These are phyloP conservation scores for Tetradesmus obliquus DNA, from an alignment of 139 green algal genomes.

Conservation along the genomic window DNA sequence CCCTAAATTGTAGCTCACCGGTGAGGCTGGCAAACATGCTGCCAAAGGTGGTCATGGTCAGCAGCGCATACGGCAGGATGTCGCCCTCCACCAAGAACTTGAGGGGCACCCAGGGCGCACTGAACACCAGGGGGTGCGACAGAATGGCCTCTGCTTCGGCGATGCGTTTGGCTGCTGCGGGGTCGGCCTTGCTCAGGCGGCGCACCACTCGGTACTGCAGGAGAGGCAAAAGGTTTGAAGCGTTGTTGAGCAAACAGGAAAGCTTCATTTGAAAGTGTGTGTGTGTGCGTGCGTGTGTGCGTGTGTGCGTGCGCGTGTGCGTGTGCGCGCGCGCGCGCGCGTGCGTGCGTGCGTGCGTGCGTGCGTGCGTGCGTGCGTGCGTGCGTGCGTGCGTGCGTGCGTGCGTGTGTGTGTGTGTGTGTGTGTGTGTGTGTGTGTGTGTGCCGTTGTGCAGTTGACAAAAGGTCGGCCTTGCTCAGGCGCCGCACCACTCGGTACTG, in stretches of 20 bases:
- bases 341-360: too few relatives aligned
- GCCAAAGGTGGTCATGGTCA: slow-evolving; percentile 16
- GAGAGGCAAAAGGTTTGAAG: neutral
- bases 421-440: too few relatives aligned
- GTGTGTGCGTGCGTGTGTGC: too few relatives aligned
- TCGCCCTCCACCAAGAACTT: slow-evolving; percentile 24
- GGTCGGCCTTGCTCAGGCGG: neutral
- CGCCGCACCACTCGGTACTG: neutral
- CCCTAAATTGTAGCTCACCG: too few relatives aligned
- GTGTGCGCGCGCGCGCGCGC: too few relatives aligned
- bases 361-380: too few relatives aligned
- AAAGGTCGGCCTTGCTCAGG: neutral
- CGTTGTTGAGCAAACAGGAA: too few relatives aligned
- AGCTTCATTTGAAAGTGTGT: too few relatives aligned
- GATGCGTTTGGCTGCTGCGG: neutral
- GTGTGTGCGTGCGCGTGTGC: too few relatives aligned
- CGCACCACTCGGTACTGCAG: neutral
- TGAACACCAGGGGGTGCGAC: neutral
- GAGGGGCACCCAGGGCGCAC: slow-evolving; percentile 15
- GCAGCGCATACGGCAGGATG: slow-evolving; percentile 18
- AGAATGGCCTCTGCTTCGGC: slow-evolving; percentile 17
- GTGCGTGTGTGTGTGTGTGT: too few relatives aligned
- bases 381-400: too few relatives aligned
- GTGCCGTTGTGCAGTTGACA: too few relatives aligned
- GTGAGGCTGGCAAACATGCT: slow-evolving; percentile 27